Conservation (phyloP, 495 filamentous ascomycete species). For the Echria macrotheca region DNA sequence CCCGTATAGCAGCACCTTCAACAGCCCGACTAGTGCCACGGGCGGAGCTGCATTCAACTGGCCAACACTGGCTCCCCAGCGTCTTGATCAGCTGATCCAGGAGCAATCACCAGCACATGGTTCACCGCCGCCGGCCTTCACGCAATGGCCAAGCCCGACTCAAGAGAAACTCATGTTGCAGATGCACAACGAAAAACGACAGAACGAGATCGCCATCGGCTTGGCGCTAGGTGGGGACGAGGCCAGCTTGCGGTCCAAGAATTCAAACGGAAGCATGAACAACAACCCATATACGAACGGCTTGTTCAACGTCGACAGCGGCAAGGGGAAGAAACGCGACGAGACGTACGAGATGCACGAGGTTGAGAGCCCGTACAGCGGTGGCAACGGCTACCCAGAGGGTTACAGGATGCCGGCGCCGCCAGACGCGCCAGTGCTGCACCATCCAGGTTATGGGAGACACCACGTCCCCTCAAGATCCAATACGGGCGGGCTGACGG, state of each 20-base stretch:
- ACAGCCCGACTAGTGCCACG: constrained; percentile 39
- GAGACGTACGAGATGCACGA: constrained; percentile 29
- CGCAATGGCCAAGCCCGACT: constrained; percentile 26
- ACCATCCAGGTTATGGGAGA: constrained; percentile 31
- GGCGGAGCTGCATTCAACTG: constrained; percentile 25
- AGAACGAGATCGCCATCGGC: constrained; percentile 30
- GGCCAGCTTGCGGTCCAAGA: constrained; percentile 24
- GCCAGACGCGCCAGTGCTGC: constrained; percentile 26
- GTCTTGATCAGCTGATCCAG: constrained; percentile 20
- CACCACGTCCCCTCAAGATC: constrained; percentile 13
- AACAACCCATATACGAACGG: constrained; percentile 10
- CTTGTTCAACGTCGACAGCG: constrained; percentile 5
- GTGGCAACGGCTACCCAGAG: background rate
- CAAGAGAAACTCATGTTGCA: constrained; percentile 27
- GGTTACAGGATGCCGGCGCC: constrained; percentile 18
- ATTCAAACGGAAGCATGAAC: constrained; percentile 19
- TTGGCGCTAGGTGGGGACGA: constrained; percentile 32
- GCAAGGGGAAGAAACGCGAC: constrained; percentile 30
- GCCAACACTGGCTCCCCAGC: constrained; percentile 20
- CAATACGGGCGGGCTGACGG: constrained; percentile 11
- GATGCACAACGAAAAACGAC: constrained; percentile 20
- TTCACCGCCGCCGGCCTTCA: constrained; percentile 24
- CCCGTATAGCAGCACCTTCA: constrained; percentile 42
- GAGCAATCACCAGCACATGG: constrained; percentile 12
- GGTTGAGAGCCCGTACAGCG: constrained; percentile 27